These are phyloP conservation scores for Scenedesmus sp. DNA, from an alignment of 163 green algal genomes.

Conservation along the genomic window DNA sequence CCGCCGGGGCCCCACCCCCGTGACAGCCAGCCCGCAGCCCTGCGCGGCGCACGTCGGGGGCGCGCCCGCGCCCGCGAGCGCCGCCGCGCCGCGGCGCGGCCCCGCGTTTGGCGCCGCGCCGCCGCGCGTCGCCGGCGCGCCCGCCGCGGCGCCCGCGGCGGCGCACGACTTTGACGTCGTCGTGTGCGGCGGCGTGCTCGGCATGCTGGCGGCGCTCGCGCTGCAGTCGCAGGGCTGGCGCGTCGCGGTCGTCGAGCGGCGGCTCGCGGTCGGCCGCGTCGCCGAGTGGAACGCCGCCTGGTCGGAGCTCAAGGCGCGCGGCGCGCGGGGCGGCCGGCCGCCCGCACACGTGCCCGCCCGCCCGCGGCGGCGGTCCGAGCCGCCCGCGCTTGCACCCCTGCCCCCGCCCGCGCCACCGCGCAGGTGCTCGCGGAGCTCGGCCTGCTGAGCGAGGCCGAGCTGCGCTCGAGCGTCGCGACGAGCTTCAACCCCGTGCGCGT, in stretches of 20 bases:
- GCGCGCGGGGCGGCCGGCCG: too few species aligned
- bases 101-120: neutral
- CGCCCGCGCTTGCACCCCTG: too few species aligned
- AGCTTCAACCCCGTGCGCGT: constrained; percentile 85
- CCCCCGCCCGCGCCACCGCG: neutral
- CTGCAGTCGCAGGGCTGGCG: constrained; percentile 67
- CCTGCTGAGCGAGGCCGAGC: constrained; percentile 70
- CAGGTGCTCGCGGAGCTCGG: constrained; percentile 71
- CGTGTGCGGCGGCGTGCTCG: constrained; percentile 91
- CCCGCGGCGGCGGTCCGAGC: too few species aligned
- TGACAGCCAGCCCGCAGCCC: constrained; percentile 44
- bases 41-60: too few species aligned
- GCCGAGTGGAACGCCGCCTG: constrained; percentile 94
- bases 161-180: constrained; percentile 77
- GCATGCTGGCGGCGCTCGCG: constrained; percentile 84
- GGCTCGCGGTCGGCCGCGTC: constrained; percentile 57
- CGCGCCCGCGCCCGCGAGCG: too few species aligned
- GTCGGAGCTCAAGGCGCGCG: constrained; percentile 72
- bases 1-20: constrained; percentile 56
- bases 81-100: neutral
- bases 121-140: neutral
- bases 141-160: neutral
- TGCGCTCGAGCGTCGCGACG: constrained; percentile 68
- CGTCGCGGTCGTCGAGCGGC: constrained; percentile 80
- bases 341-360: too few species aligned